Percentiles rank a stretch among this genome's conserved stretches.
Evolutionary conservation across 106 monocot genomes (phyloP).

Genomic region (Acorus gramineus): DNA sequence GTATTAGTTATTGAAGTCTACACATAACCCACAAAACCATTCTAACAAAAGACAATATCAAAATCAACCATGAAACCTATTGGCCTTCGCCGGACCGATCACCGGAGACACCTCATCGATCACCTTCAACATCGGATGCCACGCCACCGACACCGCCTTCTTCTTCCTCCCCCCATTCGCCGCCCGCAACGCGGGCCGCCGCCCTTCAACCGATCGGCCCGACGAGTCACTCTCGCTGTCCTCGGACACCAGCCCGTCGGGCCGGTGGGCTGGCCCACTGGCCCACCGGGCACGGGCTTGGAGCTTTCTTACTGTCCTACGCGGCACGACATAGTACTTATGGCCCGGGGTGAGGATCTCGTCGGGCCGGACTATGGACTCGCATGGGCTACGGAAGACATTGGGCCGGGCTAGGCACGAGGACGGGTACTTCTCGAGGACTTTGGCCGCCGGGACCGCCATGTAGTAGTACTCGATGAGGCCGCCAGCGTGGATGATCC

Average conservation of each 20-base stretch:
- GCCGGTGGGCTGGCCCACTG: background rate
- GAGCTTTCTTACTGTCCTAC: constrained; percentile 6
- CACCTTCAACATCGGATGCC: constrained; percentile 3
- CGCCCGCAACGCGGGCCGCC: background rate
- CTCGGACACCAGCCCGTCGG: too few species aligned
- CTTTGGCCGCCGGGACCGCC: constrained; percentile 2
- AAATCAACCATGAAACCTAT: too few species aligned
- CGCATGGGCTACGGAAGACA: constrained; percentile 12
- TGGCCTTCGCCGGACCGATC: too few species aligned
- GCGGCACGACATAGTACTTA: constrained; percentile 12
- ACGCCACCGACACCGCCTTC: background rate
- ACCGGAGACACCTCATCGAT: constrained; percentile 3
- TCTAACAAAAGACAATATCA: too few species aligned
- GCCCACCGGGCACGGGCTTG: background rate
- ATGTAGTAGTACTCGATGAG: constrained; percentile 17
- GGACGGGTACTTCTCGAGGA: constrained; percentile 5
- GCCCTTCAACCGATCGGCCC: background rate
- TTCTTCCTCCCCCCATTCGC: background rate
- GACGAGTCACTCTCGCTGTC: background rate
- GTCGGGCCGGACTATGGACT: constrained; percentile 11
- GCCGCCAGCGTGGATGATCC: constrained; percentile 11
- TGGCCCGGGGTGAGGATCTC: constrained; percentile 14
- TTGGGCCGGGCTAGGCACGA: constrained; percentile 6
- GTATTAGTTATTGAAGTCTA: too few species aligned
- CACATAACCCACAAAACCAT: too few species aligned